Percentiles rank a stretch among this genome's conserved stretches.
phyloP scores from a whole-genome alignment of 2,329 filamentous ascomycete genomes.

The Dothidotthia symphoricarpi region DNA sequence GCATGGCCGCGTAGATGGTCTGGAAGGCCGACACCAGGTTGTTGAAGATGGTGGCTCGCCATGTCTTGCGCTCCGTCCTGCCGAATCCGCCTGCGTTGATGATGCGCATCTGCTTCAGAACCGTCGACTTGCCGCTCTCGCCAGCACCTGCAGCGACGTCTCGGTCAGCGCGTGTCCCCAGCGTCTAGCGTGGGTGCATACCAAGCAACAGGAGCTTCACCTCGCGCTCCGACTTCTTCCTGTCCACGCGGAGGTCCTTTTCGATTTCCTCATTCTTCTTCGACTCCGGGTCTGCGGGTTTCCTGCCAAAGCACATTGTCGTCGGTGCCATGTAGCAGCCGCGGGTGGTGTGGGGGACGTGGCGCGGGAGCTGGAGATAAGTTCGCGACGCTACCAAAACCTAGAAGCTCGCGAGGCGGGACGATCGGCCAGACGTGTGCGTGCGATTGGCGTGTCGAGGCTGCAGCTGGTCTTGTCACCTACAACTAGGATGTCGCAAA shows the following conservation, averaged over 20 bases:
- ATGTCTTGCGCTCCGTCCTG: constrained; percentile 85
- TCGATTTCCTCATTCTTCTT: constrained; percentile 72
- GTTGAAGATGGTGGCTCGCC: constrained; percentile 92
- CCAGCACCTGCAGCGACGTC: constrained; percentile 69
- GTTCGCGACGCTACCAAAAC: neutral
- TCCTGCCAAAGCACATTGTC: constrained; percentile 55
- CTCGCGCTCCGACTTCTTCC: constrained; percentile 80
- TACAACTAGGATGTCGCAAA: too few relatives aligned
- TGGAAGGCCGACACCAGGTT: constrained; percentile 93
- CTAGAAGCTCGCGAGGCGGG: too few relatives aligned
- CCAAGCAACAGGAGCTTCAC: constrained; percentile 92
- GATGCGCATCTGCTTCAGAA: constrained; percentile 98
- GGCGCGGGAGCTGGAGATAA: constrained; percentile 4
- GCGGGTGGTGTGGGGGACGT: constrained; percentile 1
- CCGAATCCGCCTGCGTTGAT: constrained; percentile 93
- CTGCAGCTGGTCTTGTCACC: too few relatives aligned
- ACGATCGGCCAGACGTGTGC: too few relatives aligned
- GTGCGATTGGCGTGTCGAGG: too few relatives aligned
- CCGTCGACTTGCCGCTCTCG: constrained; percentile 93
- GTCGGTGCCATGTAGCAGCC: constrained; percentile 35
- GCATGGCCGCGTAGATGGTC: constrained; percentile 87
- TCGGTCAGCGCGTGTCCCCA: constrained; percentile 21
- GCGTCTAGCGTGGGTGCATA: constrained; percentile 49
- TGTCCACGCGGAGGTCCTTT: constrained; percentile 78
- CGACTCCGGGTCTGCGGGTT: constrained; percentile 49